Conservation (phyloP, 2,329 filamentous ascomycete genomes). For the Penicillium crustosum region DNA sequence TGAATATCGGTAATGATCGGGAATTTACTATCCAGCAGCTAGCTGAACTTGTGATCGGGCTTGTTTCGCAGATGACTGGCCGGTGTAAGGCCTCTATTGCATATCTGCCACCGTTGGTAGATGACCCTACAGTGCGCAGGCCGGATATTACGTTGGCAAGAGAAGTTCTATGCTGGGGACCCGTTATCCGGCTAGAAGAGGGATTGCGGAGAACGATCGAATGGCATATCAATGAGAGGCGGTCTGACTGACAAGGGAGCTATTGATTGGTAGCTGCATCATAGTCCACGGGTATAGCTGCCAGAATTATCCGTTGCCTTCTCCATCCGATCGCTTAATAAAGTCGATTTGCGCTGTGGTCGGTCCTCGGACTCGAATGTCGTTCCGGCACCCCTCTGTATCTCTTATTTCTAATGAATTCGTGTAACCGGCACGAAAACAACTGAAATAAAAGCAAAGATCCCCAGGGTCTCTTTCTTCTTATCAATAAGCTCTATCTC, state of each 20-base stretch:
- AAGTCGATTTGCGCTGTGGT: background rate
- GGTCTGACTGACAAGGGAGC: background rate
- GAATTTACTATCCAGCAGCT: slow-evolving; percentile 33
- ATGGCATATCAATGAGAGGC: slow-evolving; percentile 15
- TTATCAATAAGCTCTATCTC: slow-evolving; percentile 3
- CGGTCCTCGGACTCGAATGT: background rate
- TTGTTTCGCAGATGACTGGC: slow-evolving; percentile 16
- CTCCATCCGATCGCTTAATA: background rate
- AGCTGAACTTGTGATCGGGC: slow-evolving; percentile 25
- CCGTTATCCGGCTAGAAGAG: slow-evolving; percentile 22
- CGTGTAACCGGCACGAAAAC: background rate
- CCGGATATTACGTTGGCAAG: slow-evolving; percentile 32
- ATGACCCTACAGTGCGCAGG: slow-evolving; percentile 15
- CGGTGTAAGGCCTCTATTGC: slow-evolving; percentile 2
- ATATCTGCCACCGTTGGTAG: slow-evolving; percentile 1
- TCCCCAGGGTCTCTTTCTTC: background rate
- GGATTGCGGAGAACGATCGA: slow-evolving; percentile 30
- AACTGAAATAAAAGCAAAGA: background rate
- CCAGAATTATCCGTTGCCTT: background rate
- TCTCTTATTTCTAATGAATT: background rate
- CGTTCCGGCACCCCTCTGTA: background rate
- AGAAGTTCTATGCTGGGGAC: slow-evolving; percentile 27
- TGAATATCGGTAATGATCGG: slow-evolving; percentile 35
- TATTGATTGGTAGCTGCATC: background rate
- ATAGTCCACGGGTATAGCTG: background rate